Base-by-base conservation (phyloP, 352 stramenopile species). In the Aphanomyces invadans region DNA sequence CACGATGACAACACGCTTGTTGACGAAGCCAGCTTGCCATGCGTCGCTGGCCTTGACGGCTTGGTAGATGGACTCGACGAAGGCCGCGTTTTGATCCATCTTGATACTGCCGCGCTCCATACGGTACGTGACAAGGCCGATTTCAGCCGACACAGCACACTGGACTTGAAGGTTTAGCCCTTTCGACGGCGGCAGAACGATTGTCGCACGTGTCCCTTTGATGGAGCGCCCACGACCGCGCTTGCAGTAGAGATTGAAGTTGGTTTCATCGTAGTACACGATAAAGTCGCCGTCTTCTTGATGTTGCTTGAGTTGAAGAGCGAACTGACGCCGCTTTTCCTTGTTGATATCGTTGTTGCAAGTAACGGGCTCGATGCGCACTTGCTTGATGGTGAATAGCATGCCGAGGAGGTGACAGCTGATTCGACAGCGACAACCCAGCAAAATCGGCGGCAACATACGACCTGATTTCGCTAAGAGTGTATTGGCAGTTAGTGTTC, bases 321-420 rank as follows among this genome's bases (percentile, higher is more conserved):
- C 36, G 15, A 42, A 42, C 15, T 42, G 7, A 15, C 15, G 7
- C 26, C 49, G 53, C 25, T 74, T 74, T 10, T 25, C 46, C 46
- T 71, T 71, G 53, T 71, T 74, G 4, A 46, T 38, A 31, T 69
- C 65, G 23, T 39, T 72, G 45, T 72, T 74, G 39, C 48, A 70
- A 10, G 46, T 66, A 15, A 15, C 33, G 0, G 36, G 53, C 4
- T 57, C 59, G 11, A 62, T n/a, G 36, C 59, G 49, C 25, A 68
- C 60, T 39, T 66, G 54, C 39, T 72, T 72, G 3, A 70, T 28
- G 2, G 65, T 72, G 39, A 60, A 74, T 4, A 72, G 54, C 31
- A 65, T 39, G 12, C 57, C 45, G 25, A 65, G 15, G 2, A 69
- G 64, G 33, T 62, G 62, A 5, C 45, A 12, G 25, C 48, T 70